A percentile compares a stretch with the other conserved stretches of the same genome.
phyloP scores from a whole-genome alignment of 345 rosid genomes.

The Linum lewisii region DNA sequence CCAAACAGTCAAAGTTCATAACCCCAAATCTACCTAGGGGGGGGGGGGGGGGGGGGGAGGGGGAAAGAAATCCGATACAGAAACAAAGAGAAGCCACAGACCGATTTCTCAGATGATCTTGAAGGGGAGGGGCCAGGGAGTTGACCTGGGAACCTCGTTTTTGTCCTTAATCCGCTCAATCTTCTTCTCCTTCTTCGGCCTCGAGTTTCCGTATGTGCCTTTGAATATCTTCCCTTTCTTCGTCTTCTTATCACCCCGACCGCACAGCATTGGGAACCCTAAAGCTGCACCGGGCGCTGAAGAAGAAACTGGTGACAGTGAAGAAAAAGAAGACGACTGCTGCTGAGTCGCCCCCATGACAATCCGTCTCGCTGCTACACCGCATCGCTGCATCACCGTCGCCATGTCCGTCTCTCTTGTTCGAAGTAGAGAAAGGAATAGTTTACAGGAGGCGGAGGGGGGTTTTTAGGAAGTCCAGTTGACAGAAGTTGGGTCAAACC shows the following conservation, averaged over 20 bases:
- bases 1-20: too few species aligned
- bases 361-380: not conserved
- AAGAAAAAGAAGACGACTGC: not conserved
- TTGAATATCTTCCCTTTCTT: conserved; percentile 88
- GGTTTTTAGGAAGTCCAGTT: not conserved
- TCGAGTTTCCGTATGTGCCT: conserved; percentile 75
- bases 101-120: conserved; percentile 56
- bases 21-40: too few species aligned
- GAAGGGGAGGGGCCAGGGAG: conserved; percentile 99
- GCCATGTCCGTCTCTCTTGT: not conserved
- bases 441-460: not conserved
- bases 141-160: conserved; percentile 91
- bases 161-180: conserved; percentile 80
- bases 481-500: too few species aligned
- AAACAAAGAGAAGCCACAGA: not conserved
- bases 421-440: not conserved
- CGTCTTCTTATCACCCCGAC: conserved; percentile 88
- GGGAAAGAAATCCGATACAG: not conserved
- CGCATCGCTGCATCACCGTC: not conserved
- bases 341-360: not conserved
- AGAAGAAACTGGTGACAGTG: not conserved
- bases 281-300: not conserved
- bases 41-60: too few species aligned
- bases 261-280: conserved; percentile 29
- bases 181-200: conserved; percentile 92